A percentile compares a stretch with the other conserved stretches of the same genome.
These are phyloP conservation scores for Pleurotus tuoliensis DNA, from an alignment of 768 basidiomycete species.

Conservation along the genomic window DNA sequence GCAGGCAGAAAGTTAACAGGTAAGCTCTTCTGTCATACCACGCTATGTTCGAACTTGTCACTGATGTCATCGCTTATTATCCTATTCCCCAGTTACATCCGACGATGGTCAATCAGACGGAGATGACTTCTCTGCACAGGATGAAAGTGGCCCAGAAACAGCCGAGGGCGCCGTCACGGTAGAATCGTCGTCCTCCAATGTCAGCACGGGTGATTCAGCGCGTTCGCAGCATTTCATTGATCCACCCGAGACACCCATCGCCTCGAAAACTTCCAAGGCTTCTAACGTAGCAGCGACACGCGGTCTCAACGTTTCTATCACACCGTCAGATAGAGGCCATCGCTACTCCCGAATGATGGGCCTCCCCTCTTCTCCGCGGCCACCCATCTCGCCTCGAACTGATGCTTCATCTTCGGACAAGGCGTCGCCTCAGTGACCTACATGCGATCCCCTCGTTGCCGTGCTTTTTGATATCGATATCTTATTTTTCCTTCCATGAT, in stretches of 20 bases:
- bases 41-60: background rate
- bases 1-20: background rate
- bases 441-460: slow-evolving; percentile 10
- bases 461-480: too few species aligned
- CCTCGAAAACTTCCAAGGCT: slow-evolving; percentile 44
- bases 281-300: slow-evolving; percentile 60
- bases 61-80: slow-evolving; percentile 5
- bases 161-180: slow-evolving; percentile 53
- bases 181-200: slow-evolving; percentile 32
- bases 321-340: slow-evolving; percentile 48
- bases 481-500: background rate
- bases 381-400: slow-evolving; percentile 36
- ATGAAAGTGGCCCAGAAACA: slow-evolving; percentile 74
- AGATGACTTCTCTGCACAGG: slow-evolving; percentile 63
- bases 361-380: slow-evolving; percentile 55
- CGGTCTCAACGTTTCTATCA: slow-evolving; percentile 64
- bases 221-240: slow-evolving; percentile 24
- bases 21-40: background rate
- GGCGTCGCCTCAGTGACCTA: slow-evolving; percentile 17
- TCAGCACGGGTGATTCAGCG: background rate
- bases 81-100: slow-evolving; percentile 28
- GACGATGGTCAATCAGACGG: slow-evolving; percentile 69
- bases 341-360: slow-evolving; percentile 64
- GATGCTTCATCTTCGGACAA: slow-evolving; percentile 15
- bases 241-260: slow-evolving; percentile 36